These are phyloP conservation scores for Ogataea hybrid DNA, from an alignment of 1,139 yeast genomes.

Conservation along the genomic window DNA sequence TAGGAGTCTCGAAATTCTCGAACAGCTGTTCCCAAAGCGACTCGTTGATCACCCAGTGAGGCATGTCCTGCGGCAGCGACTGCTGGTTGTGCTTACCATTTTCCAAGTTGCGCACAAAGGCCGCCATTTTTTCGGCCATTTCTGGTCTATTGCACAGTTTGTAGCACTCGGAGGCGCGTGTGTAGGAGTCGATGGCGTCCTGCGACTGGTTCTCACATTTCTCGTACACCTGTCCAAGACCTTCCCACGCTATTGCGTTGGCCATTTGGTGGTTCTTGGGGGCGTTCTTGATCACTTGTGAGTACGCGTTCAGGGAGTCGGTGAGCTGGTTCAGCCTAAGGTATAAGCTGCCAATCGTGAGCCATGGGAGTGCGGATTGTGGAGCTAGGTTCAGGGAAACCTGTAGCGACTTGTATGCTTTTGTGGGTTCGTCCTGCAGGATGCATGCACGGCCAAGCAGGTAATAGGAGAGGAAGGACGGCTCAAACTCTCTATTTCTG, in stretches of 20 bases:
- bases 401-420: conserved; percentile 58
- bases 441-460: conserved; percentile 55
- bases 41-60: conserved; percentile 1
- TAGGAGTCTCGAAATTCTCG: neutral
- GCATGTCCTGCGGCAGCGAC: neutral
- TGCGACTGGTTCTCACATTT: conserved; percentile 57
- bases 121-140: conserved; percentile 30
- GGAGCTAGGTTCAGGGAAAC: conserved; percentile 55
- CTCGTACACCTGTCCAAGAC: conserved; percentile 61
- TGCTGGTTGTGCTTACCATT: neutral
- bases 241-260: conserved; percentile 65
- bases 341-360: conserved; percentile 62
- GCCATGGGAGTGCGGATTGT: conserved; percentile 58
- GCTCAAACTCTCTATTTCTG: conserved; percentile 28
- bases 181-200: conserved; percentile 61
- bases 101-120: conserved; percentile 4
- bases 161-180: conserved; percentile 50
- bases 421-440: conserved; percentile 44
- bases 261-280: conserved; percentile 38
- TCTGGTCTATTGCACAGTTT: conserved; percentile 46
- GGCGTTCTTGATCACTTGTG: conserved; percentile 50
- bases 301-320: conserved; percentile 66
- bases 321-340: conserved; percentile 55
- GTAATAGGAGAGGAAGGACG: conserved; percentile 54
- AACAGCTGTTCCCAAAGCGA: neutral